phyloP scores from a whole-genome alignment of 345 rosid species.

The Populus tremula region DNA sequence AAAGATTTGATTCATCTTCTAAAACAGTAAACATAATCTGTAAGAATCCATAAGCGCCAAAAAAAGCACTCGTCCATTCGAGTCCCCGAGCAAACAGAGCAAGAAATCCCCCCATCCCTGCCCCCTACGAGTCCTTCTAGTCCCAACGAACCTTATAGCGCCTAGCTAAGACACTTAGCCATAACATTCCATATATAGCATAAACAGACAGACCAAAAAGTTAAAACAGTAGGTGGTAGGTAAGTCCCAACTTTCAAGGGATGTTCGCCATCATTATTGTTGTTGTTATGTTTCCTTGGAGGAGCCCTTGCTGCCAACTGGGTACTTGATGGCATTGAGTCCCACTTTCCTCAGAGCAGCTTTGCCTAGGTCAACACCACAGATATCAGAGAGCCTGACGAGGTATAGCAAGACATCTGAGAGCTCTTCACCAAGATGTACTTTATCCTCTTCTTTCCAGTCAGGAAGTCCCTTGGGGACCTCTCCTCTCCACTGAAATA shows the following conservation, averaged over 20 bases:
- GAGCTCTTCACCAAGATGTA: slow-evolving; percentile 83
- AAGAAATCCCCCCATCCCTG: too few relatives aligned
- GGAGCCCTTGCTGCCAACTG: slow-evolving; percentile 31
- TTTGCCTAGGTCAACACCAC: slow-evolving; percentile 75
- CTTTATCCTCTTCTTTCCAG: slow-evolving; percentile 83
- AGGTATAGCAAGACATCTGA: slow-evolving; percentile 90
- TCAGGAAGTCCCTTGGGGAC: slow-evolving; percentile 76
- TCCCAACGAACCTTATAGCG: too few relatives aligned
- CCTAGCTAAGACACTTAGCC: too few relatives aligned
- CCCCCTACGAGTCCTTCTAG: too few relatives aligned
- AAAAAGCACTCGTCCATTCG: neutral
- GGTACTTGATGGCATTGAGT: slow-evolving; percentile 87
- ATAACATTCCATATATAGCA: too few relatives aligned
- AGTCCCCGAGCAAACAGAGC: neutral
- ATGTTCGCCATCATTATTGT: neutral
- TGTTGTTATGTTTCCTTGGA: slow-evolving; percentile 5
- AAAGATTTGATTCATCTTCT: slow-evolving; percentile 13
- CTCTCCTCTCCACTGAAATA: slow-evolving; percentile 98
- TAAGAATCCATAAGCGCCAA: neutral
- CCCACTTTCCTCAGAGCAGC: slow-evolving; percentile 75
- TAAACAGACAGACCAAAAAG: too few relatives aligned
- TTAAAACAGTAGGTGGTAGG: too few relatives aligned
- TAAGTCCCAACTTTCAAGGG: too few relatives aligned
- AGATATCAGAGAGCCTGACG: slow-evolving; percentile 77
- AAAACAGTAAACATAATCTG: slow-evolving; percentile 3